phyloP scores from a whole-genome alignment of 495 filamentous ascomycete genomes.

The Daldinia decipiens region DNA sequence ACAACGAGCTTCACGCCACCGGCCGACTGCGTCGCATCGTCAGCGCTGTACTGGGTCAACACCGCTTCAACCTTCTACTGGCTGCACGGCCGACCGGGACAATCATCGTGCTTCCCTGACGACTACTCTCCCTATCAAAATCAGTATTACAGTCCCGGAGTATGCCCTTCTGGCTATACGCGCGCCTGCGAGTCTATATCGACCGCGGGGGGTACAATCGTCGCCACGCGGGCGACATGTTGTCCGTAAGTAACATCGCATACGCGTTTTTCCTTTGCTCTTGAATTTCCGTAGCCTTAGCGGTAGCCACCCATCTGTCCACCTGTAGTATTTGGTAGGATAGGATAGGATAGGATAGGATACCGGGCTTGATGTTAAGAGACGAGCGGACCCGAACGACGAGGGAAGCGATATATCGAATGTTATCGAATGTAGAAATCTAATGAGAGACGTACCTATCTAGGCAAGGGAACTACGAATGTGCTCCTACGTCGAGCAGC shows the following conservation, averaged over 20 bases:
- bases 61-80: conserved; percentile 48
- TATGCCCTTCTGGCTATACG: conserved; percentile 44
- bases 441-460: conserved; percentile 6
- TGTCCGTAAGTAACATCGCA: conserved; percentile 44
- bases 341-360: neutral
- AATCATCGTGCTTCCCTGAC: conserved; percentile 36
- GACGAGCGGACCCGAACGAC: no score
- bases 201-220: neutral
- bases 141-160: conserved; percentile 44
- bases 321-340: neutral
- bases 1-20: conserved; percentile 50
- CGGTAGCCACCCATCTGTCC: neutral
- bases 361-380: no score
- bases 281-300: neutral
- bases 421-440: conserved; percentile 7
- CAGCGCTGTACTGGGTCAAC: conserved; percentile 55
- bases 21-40: conserved; percentile 47
- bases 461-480: conserved; percentile 34
- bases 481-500: conserved; percentile 31
- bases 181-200: conserved; percentile 33
- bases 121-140: conserved; percentile 33
- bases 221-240: conserved; percentile 42
- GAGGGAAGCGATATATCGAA: neutral
- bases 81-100: conserved; percentile 29
- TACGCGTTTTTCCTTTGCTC: conserved; percentile 3